Percentiles rank a stretch among this genome's conserved stretches.
phyloP scores from a whole-genome alignment of 257 asterid genomes.

The Coffea eugenioides region DNA sequence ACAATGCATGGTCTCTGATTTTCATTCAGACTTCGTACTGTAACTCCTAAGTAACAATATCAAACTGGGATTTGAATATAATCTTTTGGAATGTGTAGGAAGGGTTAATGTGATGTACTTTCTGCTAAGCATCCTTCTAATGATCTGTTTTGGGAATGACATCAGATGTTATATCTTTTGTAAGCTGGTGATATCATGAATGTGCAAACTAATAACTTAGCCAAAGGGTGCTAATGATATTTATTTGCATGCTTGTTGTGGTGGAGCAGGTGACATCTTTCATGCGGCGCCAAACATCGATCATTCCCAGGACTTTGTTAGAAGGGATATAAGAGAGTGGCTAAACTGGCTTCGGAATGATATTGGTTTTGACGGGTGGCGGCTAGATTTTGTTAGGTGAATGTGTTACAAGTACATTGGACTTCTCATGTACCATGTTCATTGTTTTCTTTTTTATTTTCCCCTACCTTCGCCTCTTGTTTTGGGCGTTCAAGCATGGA shows the following conservation, averaged over 20 bases:
- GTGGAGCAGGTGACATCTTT: constrained; percentile 45
- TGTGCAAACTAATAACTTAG: neutral
- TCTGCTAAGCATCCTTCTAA: neutral
- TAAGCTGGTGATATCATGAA: neutral
- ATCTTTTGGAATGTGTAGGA: neutral
- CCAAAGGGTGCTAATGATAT: neutral
- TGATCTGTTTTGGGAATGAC: neutral
- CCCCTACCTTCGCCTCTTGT: neutral
- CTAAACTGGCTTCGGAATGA: constrained; percentile 49
- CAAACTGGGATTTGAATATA: neutral
- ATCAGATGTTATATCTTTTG: neutral
- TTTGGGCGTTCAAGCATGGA: neutral
- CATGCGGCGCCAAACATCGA: constrained; percentile 64
- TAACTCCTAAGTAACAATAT: neutral
- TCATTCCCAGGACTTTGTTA: constrained; percentile 57
- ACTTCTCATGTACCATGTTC: neutral
- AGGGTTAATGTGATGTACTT: neutral
- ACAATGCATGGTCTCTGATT: neutral
- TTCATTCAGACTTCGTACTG: neutral
- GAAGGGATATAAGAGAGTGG: constrained; percentile 50
- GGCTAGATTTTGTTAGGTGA: constrained; percentile 54
- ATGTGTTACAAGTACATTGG: neutral
- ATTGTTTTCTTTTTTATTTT: no score
- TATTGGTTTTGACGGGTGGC: constrained; percentile 65
- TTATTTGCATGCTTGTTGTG: constrained; percentile 8